Percentiles rank a stretch among this genome's conserved stretches.
Conservation (phyloP, 1,284 basidiomycete genomes). For the Golubevia pallescens region DNA sequence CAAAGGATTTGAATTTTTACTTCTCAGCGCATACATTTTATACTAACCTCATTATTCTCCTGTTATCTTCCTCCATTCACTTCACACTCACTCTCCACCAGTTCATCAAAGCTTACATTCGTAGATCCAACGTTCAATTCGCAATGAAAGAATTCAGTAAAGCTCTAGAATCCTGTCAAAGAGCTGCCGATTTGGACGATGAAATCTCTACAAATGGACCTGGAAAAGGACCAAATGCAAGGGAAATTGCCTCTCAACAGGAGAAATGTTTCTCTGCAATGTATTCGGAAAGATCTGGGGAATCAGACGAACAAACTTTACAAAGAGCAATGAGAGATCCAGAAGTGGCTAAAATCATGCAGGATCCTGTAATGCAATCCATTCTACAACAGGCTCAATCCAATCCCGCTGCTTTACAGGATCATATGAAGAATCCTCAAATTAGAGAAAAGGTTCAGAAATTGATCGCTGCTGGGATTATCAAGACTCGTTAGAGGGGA, state of each 20-base stretch:
- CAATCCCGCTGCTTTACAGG: conserved; percentile 86
- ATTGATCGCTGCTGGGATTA: conserved; percentile 90
- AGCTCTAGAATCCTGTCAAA: conserved; percentile 65
- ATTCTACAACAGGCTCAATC: conserved; percentile 93
- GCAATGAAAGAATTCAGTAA: conserved; percentile 91
- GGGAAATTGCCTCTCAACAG: conserved; percentile 42
- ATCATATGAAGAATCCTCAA: conserved; percentile 94
- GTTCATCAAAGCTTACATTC: conserved; percentile 83
- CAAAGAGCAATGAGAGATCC: conserved; percentile 96
- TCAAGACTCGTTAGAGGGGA: conserved; percentile 67
- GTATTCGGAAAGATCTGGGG: conserved; percentile 80
- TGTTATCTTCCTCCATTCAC: background rate
- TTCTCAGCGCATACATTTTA: too few relatives aligned
- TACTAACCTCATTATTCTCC: too few relatives aligned
- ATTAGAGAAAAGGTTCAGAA: conserved; percentile 87
- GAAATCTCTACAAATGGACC: conserved; percentile 26
- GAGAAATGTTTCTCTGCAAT: too few relatives aligned
- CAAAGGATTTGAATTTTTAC: too few relatives aligned
- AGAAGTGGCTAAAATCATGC: conserved; percentile 77
- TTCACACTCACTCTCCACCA: background rate
- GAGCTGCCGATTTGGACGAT: conserved; percentile 37
- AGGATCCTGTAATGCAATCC: conserved; percentile 67
- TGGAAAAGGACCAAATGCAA: conserved; percentile 17
- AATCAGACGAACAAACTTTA: conserved; percentile 91
- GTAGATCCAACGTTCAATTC: conserved; percentile 84